These are phyloP conservation scores for Rosa chinensis DNA, from an alignment of 306 rosid species.

Conservation along the genomic window DNA sequence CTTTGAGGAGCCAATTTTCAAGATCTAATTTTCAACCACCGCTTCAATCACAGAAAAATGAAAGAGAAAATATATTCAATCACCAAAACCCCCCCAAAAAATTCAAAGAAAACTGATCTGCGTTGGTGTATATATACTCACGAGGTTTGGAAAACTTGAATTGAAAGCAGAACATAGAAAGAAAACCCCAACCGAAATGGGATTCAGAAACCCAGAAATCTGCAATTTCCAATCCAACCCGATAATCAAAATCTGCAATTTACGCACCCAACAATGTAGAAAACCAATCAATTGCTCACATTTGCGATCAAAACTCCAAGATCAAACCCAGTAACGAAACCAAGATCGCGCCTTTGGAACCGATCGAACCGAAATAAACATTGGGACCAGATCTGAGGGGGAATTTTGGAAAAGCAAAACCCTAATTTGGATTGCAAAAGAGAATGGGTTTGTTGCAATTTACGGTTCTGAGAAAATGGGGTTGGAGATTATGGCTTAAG, in stretches of 20 bases:
- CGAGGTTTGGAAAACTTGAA: constrained; percentile 60
- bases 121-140: constrained; percentile 35
- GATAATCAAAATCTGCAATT: constrained; percentile 7
- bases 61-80: neutral
- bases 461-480: constrained; percentile 9
- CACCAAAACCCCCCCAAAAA: neutral
- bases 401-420: constrained; percentile 29
- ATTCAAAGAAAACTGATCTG: neutral
- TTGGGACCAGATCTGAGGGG: constrained; percentile 58
- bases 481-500: constrained; percentile 31
- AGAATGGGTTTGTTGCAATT: neutral
- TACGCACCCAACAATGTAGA: constrained; percentile 13
- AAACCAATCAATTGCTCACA: neutral
- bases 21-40: constrained; percentile 63
- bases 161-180: constrained; percentile 61
- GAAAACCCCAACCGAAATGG: constrained; percentile 29
- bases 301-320: constrained; percentile 20
- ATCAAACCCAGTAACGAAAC: neutral
- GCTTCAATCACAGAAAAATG: constrained; percentile 33
- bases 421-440: constrained; percentile 27
- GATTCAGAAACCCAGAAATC: constrained; percentile 37
- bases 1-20: constrained; percentile 99
- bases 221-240: constrained; percentile 21
- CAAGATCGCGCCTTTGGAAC: constrained; percentile 38
- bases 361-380: constrained; percentile 2